Base-by-base conservation (phyloP, 2,329 filamentous ascomycete genomes). In the Diaporthe aspalathi region DNA sequence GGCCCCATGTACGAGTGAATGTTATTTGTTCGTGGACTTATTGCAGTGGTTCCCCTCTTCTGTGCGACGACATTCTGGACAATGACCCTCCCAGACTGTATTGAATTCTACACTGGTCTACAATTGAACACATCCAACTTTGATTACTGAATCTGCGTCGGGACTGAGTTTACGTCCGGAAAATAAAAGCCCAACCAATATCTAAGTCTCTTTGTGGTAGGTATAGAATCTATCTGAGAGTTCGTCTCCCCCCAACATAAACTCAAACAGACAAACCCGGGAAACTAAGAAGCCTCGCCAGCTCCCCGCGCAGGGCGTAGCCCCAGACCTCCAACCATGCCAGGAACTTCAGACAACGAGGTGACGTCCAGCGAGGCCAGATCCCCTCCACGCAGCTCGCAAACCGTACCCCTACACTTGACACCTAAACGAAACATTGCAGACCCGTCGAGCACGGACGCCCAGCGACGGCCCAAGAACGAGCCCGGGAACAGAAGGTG, bases 391-490 rank as follows among this genome's bases (percentile, higher is more conserved):
- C n/a, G n/a, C n/a, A n/a, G n/a, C n/a, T n/a, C n/a, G n/a, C n/a
- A n/a, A n/a, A n/a, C n/a, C n/a, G n/a, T n/a, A n/a, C n/a, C n/a
- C n/a, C n/a, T n/a, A n/a, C n/a, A n/a, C n/a, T n/a, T n/a, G 12
- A n/a, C 54, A 27, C 54, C 35, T 12, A 43, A 20, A 11, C 22
- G 54, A 35, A 57, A 57, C 54, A 57, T n/a, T n/a, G 54, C 35
- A n/a, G 27, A 43, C 14, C 54, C 35, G 35, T 57, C 54, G n/a
- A 57, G 54, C 35, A 40, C 54, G n/a, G 54, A 57, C 12, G 54
- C 35, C 35, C 54, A 57, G 54, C 54, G 54, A n/a, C 35, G 54
- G 54, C 54, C 54, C n/a, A 57, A 14, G n/a, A 43, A 27, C 4
- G 54, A 57, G 22, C 35, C n/a, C 20, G 54, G 54, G 35, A 43